Evolutionary conservation across 345 rosid species (phyloP).

Genomic region (Turnera subulata): DNA sequence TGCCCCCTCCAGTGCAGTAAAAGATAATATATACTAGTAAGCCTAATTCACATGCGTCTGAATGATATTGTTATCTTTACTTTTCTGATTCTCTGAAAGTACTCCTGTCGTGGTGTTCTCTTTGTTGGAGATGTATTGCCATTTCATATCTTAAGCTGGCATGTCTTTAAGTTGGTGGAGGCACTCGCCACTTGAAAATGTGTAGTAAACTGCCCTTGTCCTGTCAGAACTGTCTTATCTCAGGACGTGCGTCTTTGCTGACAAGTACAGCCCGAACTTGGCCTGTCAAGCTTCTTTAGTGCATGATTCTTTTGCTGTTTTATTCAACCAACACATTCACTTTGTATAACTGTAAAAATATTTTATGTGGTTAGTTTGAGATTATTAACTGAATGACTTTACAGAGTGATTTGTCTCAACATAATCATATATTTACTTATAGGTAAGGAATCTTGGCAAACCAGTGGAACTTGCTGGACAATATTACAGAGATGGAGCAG

Average conservation of each 20-base stretch:
- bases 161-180: background rate
- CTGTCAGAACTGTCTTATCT: no score
- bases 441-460: conserved; percentile 99
- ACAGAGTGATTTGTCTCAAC: background rate
- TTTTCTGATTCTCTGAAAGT: no score
- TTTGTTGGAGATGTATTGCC: background rate
- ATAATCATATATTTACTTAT: conserved; percentile 2
- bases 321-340: no score
- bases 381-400: background rate
- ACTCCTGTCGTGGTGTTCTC: background rate
- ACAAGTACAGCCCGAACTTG: no score
- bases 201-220: no score
- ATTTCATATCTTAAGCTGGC: background rate
- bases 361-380: no score
- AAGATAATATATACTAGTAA: background rate
- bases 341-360: no score
- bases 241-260: no score
- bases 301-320: no score
- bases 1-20: no score
- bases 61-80: background rate
- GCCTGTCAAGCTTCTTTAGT: no score
- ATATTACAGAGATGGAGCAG: conserved; percentile 92
- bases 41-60: background rate
- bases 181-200: no score
- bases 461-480: conserved; percentile 90